Percentiles rank a stretch among this genome's conserved stretches.
These are phyloP conservation scores for Chaetomiaceae sp. DNA, from an alignment of 2,329 filamentous ascomycete genomes.

Conservation along the genomic window DNA sequence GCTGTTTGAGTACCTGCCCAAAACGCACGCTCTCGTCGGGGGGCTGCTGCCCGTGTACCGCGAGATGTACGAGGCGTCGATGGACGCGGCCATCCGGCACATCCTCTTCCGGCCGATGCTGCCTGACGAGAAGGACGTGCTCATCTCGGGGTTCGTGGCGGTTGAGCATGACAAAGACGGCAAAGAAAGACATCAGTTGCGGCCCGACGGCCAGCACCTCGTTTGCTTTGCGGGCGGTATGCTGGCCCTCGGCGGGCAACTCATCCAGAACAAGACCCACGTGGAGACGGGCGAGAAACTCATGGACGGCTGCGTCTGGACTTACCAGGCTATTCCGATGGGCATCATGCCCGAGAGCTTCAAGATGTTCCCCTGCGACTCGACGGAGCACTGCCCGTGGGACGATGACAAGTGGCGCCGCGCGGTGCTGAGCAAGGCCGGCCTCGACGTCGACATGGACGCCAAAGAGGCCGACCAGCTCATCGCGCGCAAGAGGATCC, in stretches of 20 bases:
- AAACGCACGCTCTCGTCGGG: slow-evolving; percentile 51
- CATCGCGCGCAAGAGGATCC: slow-evolving; percentile 25
- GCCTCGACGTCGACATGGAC: slow-evolving; percentile 24
- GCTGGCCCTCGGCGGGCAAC: slow-evolving; percentile 61
- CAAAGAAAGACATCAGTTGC: slow-evolving; percentile 32
- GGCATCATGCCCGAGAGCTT: slow-evolving; percentile 51
- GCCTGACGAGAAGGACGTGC: slow-evolving; percentile 52
- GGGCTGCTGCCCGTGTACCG: slow-evolving; percentile 55
- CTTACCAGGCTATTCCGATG: slow-evolving; percentile 52
- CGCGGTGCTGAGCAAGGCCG: slow-evolving; percentile 30
- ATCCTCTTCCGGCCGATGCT: slow-evolving; percentile 63
- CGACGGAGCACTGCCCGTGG: slow-evolving; percentile 45
- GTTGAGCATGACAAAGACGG: slow-evolving; percentile 10
- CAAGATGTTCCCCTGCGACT: slow-evolving; percentile 39
- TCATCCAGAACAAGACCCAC: slow-evolving; percentile 51
- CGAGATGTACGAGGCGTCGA: slow-evolving; percentile 58
- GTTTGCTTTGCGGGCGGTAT: slow-evolving; percentile 69
- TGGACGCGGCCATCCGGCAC: slow-evolving; percentile 54
- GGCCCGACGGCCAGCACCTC: slow-evolving; percentile 50
- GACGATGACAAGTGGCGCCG: slow-evolving; percentile 36
- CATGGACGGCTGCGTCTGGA: slow-evolving; percentile 59
- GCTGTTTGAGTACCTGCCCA: slow-evolving; percentile 49
- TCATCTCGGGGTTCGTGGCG: slow-evolving; percentile 49
- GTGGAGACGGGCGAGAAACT: slow-evolving; percentile 53
- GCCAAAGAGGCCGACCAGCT: neutral